phyloP scores from a whole-genome alignment of 1,284 basidiomycete genomes.

The Ganoderma sp. region DNA sequence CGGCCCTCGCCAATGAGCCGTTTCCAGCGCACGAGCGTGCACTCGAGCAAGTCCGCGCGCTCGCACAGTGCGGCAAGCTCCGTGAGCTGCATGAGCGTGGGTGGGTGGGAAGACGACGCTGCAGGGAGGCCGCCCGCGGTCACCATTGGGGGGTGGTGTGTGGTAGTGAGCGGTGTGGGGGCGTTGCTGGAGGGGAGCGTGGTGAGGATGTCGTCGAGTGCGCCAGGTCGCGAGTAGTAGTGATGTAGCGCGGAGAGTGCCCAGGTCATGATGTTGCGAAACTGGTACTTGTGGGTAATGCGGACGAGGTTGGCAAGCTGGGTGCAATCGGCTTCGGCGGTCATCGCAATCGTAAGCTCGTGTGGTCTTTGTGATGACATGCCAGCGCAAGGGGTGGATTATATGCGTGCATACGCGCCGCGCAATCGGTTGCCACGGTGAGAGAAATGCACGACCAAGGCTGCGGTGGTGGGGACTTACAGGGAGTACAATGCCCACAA shows the following conservation, averaged over 20 bases:
- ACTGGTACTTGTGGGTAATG: constrained; percentile 63
- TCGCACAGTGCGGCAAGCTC: constrained; percentile 54
- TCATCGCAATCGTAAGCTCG: constrained; percentile 52
- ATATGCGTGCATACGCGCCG: neutral
- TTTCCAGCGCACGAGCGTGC: constrained; percentile 47
- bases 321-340: constrained; percentile 47
- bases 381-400: neutral
- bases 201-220: constrained; percentile 38
- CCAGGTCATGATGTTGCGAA: constrained; percentile 57
- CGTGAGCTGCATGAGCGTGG: constrained; percentile 48
- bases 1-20: constrained; percentile 49
- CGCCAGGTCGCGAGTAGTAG: constrained; percentile 45
- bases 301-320: constrained; percentile 55
- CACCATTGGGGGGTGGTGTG: constrained; percentile 30
- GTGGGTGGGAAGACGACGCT: constrained; percentile 25
- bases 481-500: constrained; percentile 46
- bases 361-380: constrained; percentile 45
- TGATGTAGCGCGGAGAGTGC: constrained; percentile 50
- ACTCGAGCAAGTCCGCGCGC: constrained; percentile 49
- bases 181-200: constrained; percentile 13
- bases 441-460: neutral
- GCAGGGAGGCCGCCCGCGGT: constrained; percentile 20
- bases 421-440: neutral
- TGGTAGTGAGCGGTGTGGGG: constrained; percentile 22
- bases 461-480: constrained; percentile 32